Percentiles rank a stretch among this genome's conserved stretches.
Conservation (phyloP, 2,329 filamentous ascomycete species). For the Curvularia sp. region DNA sequence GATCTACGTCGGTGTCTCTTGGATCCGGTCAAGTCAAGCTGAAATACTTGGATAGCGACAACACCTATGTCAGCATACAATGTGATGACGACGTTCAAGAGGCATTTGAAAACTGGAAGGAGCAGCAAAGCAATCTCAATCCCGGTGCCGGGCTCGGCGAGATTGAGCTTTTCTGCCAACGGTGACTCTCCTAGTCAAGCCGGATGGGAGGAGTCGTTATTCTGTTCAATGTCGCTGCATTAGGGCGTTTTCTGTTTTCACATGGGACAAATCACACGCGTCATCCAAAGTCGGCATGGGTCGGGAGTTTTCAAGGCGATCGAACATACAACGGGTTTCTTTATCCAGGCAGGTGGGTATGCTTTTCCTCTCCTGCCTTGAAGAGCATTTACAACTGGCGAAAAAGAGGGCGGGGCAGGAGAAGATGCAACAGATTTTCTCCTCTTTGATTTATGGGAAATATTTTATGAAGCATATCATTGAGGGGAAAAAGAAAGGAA, state of each 20-base stretch:
- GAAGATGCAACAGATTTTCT: not conserved
- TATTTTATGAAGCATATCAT: not conserved
- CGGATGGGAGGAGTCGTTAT: not conserved
- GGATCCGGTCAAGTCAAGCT: slow-evolving; percentile 82
- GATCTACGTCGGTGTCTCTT: slow-evolving; percentile 84
- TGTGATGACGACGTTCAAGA: slow-evolving; percentile 96
- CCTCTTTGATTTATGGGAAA: not conserved
- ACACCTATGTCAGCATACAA: slow-evolving; percentile 90
- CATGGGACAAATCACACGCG: not conserved
- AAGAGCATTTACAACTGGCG: not conserved
- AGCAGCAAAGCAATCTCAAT: slow-evolving; percentile 69
- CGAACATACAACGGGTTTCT: slow-evolving; percentile 1
- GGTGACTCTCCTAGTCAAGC: slow-evolving; percentile 25
- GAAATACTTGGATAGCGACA: slow-evolving; percentile 84
- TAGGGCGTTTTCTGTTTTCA: slow-evolving; percentile 1
- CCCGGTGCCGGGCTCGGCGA: slow-evolving; percentile 75
- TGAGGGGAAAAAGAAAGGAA: not conserved
- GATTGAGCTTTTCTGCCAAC: slow-evolving; percentile 68
- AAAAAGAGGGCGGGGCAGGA: not conserved
- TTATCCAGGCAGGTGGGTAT: not conserved
- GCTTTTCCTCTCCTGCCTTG: not conserved
- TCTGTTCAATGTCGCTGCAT: slow-evolving; percentile 1
- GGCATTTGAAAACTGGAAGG: slow-evolving; percentile 92
- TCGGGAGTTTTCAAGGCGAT: slow-evolving; percentile 6
- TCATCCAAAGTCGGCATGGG: slow-evolving; percentile 7